Conservation (phyloP, 108 stramenopile species). For the Nitzschia sp. region DNA sequence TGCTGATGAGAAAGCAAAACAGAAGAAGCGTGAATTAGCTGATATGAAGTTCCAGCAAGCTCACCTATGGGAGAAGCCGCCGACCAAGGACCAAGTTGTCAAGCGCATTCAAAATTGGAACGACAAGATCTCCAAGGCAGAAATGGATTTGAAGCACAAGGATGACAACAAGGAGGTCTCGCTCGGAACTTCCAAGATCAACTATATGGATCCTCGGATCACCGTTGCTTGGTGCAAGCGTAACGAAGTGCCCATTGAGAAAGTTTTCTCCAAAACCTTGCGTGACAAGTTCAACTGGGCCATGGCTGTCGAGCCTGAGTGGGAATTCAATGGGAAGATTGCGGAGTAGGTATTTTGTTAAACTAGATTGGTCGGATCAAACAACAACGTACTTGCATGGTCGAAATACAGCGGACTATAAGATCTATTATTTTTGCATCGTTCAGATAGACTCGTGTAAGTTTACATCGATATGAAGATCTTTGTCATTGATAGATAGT, state of each 20-base stretch:
- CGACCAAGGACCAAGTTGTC: constrained; percentile 81
- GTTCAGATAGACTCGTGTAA: too few species aligned
- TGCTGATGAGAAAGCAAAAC: constrained; percentile 85
- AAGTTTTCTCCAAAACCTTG: constrained; percentile 95
- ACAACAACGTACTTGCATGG: too few species aligned
- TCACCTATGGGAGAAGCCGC: constrained; percentile 91
- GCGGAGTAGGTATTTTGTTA: too few species aligned
- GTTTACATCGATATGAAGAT: too few species aligned
- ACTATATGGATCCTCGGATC: constrained; percentile 99
- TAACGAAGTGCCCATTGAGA: constrained; percentile 95
- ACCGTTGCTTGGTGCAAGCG: constrained; percentile 99
- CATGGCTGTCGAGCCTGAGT: constrained; percentile 95
- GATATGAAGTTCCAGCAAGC: constrained; percentile 76
- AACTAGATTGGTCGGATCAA: too few species aligned
- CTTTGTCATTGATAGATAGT: too few species aligned
- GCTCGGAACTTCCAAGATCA: constrained; percentile 95
- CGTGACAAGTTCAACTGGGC: constrained; percentile 99
- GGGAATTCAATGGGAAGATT: constrained; percentile 91
- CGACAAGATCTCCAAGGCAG: constrained; percentile 88
- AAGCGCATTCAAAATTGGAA: constrained; percentile 85
- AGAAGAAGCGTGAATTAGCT: constrained; percentile 60
- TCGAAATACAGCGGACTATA: too few species aligned
- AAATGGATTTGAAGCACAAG: constrained; percentile 95
- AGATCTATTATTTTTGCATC: too few species aligned
- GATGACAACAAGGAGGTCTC: constrained; percentile 99